Base-by-base conservation (phyloP, 164 flowering plant species). In the Cinnamomum chago region DNA sequence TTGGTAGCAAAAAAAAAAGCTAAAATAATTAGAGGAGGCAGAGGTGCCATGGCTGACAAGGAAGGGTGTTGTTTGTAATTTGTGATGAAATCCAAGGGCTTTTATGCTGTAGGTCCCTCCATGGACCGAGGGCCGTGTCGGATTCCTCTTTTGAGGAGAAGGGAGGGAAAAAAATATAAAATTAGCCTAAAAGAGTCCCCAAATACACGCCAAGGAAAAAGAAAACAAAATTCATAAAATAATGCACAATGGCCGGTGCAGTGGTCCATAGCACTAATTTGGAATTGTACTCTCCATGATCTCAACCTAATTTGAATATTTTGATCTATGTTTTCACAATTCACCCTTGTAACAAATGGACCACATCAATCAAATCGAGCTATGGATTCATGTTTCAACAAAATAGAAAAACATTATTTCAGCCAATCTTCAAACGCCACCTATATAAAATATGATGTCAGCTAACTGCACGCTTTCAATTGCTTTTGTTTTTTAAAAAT, bases 71-170 rank as follows among this genome's bases (percentile, higher is more conserved):
- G 17, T 5, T 28, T 10, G 51, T 71, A 58, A 27, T 60, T 60
- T 27, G 24, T 27, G 2, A 0, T 40, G 11, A n/a, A 11, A 60
- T 20, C 0, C 7, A 20, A 58, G 73, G 40, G 62, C 23, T 23
- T 55, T 27, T 58, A 1, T 18, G 18, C 3, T 58, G 73, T 71
- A 27, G 9, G 73, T 20, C n/a, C 50, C 20, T 58, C 64, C 73
- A 30, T 58, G 65, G 40, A 62, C 74, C 67, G 25, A 72, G 67
- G 67, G 27, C 50, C 74, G 67, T 58, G 66, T 62, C 74, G 28
- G 66, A 9, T 71, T 71, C 65, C 65, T 55, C 23, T 15, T 58
- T 23, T 25, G 6, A 15, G 20, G 50, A 67, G 69, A 17, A 30
- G 28, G 10, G 35, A 10, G 24, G 70, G 11, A 10, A 33, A 10